Percentiles rank a stretch among this genome's conserved stretches.
Evolutionary conservation across 805 yeast species (phyloP).

Genomic region (Wickerhamiella qilinensis): DNA sequence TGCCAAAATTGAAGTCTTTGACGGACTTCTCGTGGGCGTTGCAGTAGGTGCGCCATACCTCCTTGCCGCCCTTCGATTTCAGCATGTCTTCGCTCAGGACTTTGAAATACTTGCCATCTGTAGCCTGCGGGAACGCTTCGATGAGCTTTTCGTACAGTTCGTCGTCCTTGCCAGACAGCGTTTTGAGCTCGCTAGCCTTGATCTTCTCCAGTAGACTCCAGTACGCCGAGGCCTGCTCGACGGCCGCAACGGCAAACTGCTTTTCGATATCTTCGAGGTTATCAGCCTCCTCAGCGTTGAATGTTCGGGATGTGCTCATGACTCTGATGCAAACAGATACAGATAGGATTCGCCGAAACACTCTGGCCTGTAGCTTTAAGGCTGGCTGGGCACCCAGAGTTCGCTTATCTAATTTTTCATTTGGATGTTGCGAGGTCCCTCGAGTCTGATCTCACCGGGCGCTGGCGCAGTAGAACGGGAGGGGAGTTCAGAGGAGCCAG

Average conservation of each 20-base stretch:
- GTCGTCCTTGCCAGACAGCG: conserved; percentile 25
- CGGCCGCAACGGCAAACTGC: conserved; percentile 97
- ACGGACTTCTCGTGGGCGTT: conserved; percentile 63
- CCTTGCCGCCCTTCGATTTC: conserved; percentile 68
- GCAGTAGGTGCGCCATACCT: conserved; percentile 79
- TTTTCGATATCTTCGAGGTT: conserved; percentile 90
- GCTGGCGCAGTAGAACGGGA: no score
- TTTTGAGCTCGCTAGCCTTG: conserved; percentile 61
- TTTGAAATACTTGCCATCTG: conserved; percentile 35
- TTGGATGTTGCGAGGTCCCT: no score
- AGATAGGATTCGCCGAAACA: no score
- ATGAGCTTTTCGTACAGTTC: conserved; percentile 27
- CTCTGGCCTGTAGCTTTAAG: no score
- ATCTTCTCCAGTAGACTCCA: conserved; percentile 63
- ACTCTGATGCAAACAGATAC: no score
- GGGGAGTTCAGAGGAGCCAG: no score
- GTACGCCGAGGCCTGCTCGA: conserved; percentile 80
- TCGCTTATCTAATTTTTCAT: background rate
- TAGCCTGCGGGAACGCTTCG: conserved; percentile 79
- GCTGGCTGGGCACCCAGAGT: no score
- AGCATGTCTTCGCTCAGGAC: conserved; percentile 59
- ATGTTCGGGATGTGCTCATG: conserved; percentile 18
- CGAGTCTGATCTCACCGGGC: no score
- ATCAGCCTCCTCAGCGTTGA: conserved; percentile 82
- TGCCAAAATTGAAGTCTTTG: conserved; percentile 91